A percentile compares a stretch with the other conserved stretches of the same genome.
phyloP scores from a whole-genome alignment of 78 protist species.

The Monocercomonoides exilis region DNA sequence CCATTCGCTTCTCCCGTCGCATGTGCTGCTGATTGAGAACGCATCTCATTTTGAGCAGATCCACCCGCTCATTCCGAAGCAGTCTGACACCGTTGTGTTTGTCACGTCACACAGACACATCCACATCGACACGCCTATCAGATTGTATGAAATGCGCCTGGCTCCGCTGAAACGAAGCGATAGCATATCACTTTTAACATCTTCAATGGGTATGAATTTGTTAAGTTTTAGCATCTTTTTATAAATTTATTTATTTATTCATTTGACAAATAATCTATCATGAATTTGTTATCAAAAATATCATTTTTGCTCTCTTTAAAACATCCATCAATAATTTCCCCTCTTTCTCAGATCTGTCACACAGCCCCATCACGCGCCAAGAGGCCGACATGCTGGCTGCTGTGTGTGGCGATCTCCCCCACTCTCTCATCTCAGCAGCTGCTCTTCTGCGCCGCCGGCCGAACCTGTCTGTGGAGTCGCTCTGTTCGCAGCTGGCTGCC shows the following conservation, averaged over 20 bases:
- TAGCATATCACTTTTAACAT: neutral
- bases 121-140: neutral
- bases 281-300: too few relatives aligned
- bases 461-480: neutral
- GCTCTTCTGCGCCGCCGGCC: neutral
- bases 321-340: neutral
- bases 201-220: neutral
- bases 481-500: neutral
- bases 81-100: neutral
- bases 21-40: neutral
- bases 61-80: neutral
- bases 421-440: neutral
- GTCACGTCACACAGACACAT: conserved; percentile 1
- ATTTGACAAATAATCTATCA: too few relatives aligned
- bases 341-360: neutral
- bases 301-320: neutral
- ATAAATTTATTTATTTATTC: too few relatives aligned
- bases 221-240: too few relatives aligned
- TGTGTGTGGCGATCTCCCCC: neutral
- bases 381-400: neutral
- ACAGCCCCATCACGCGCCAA: neutral
- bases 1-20: too few relatives aligned
- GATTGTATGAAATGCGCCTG: neutral
- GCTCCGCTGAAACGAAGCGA: neutral
- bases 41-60: neutral